Base-by-base conservation (phyloP, 768 basidiomycete genomes). In the Inosperma sp. region DNA sequence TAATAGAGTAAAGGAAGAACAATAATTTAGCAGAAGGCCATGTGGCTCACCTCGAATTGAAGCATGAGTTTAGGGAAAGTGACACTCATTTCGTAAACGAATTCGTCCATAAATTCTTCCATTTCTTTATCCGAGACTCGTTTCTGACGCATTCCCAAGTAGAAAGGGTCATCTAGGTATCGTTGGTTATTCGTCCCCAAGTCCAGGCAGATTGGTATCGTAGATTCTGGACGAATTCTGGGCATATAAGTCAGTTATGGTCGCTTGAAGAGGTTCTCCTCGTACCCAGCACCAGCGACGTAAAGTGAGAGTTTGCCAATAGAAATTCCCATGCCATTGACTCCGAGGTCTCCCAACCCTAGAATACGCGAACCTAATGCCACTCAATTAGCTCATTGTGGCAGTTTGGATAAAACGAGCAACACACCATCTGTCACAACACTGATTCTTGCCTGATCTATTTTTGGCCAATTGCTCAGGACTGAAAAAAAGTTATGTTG, bases 231-330 rank as follows among this genome's bases (percentile, higher is more conserved):
- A 13, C 84, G 86, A 56, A 90, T 84, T 44, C 88, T 88, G 12
- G 10, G 14, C 27, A 22, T 36, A 46, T 50, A 22, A 50, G 21
- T 31, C 8, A 37, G 25, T 30, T 40, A 48, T 23, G 35, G 40
- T 26, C 39, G 37, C 16, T 23, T 47, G 4, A 35, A 10, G 34
- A 48, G 51, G 49, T 29, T 55, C 30, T 60, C 51, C 36, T 60
- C 74, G 57, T 67, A 88, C 88, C 93, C 93, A 50, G 90, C 93
- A 26, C 89, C 92, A 16, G 90, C 88, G 50, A 93, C 76, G 63
- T 94, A 95, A 14, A 96, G 77, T 14, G 88, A 89, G 6, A 97
- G 75, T 68, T 96, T 95, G n/a, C 93, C 93, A 44, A 93, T 85
- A 7, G 88, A 82, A 59, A 95, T 92, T 0, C 85, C 84, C 87